phyloP scores from a whole-genome alignment of 2,329 filamentous ascomycete genomes.

The Teratosphaeria epicoccoides region DNA sequence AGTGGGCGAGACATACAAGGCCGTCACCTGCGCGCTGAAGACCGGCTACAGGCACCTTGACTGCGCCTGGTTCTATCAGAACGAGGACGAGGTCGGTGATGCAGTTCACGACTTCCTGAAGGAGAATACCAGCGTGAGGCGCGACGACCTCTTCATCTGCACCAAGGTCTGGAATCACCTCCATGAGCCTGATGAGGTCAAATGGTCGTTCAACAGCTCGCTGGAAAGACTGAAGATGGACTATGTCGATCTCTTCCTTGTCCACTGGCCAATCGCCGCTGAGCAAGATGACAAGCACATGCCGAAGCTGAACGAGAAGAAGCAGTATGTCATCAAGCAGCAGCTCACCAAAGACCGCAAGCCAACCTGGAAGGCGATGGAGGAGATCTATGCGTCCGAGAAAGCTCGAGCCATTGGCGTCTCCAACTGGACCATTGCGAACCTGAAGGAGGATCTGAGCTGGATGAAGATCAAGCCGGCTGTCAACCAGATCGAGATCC shows the following conservation, averaged over 20 bases:
- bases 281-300: slow-evolving; percentile 40
- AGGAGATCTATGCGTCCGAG: slow-evolving; percentile 43
- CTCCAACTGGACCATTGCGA: slow-evolving; percentile 39
- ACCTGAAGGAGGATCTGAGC: slow-evolving; percentile 34
- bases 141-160: slow-evolving; percentile 41
- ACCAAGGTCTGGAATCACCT: slow-evolving; percentile 46
- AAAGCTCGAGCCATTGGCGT: slow-evolving; percentile 46
- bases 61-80: slow-evolving; percentile 46
- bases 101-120: slow-evolving; percentile 46
- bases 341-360: slow-evolving; percentile 55
- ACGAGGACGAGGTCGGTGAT: slow-evolving; percentile 44
- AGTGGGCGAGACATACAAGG: slow-evolving; percentile 48
- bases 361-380: slow-evolving; percentile 54
- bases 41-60: slow-evolving; percentile 46
- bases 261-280: slow-evolving; percentile 38
- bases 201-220: slow-evolving; percentile 26
- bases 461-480: slow-evolving; percentile 32
- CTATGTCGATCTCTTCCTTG: slow-evolving; percentile 28
- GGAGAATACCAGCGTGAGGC: slow-evolving; percentile 35
- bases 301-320: slow-evolving; percentile 41
- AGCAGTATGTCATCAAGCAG: slow-evolving; percentile 53
- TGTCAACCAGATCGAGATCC: slow-evolving; percentile 42
- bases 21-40: slow-evolving; percentile 39
- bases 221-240: slow-evolving; percentile 25
- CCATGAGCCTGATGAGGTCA: slow-evolving; percentile 31